A percentile compares a stretch with the other conserved stretches of the same genome.
Conservation (phyloP, 1,284 basidiomycete genomes). For the Heterobasidion irregulare region DNA sequence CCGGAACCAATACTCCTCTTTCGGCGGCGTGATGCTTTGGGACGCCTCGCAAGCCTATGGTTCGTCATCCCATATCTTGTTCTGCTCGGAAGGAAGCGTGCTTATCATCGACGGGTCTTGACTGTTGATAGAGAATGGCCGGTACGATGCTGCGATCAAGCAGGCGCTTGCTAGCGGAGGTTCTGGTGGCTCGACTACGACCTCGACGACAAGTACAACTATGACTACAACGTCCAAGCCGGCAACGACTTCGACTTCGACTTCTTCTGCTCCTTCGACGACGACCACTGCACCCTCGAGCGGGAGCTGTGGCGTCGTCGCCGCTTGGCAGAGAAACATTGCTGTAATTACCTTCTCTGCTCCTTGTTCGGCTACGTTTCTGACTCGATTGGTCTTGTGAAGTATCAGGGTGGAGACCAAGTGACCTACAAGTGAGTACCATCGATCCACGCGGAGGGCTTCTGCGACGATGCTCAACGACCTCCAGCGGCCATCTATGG, state of each 20-base stretch:
- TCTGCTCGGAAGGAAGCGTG: neutral
- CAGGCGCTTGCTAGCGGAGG: constrained; percentile 31
- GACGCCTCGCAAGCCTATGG: constrained; percentile 55
- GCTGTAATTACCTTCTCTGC: constrained; percentile 27
- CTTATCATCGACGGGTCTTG: neutral
- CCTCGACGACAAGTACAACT: neutral
- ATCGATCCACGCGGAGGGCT: constrained; percentile 11
- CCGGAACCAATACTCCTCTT: constrained; percentile 45
- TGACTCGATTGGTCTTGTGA: neutral
- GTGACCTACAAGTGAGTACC: constrained; percentile 25
- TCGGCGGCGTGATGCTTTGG: constrained; percentile 67
- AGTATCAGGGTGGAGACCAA: constrained; percentile 39
- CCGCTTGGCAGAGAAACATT: constrained; percentile 34
- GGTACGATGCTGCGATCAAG: constrained; percentile 47
- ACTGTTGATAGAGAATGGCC: constrained; percentile 32
- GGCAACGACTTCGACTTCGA: constrained; percentile 18
- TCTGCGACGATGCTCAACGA: constrained; percentile 13
- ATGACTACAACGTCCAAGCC: constrained; percentile 8
- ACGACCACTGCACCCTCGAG: constrained; percentile 17
- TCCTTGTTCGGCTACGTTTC: neutral
- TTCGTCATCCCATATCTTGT: constrained; percentile 13
- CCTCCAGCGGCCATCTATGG: constrained; percentile 34
- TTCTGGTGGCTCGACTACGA: constrained; percentile 14
- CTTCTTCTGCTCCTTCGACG: constrained; percentile 13
- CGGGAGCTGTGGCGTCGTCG: constrained; percentile 37